Conservation (phyloP, 2,329 filamentous ascomycete species). For the Xylaria sp. region DNA sequence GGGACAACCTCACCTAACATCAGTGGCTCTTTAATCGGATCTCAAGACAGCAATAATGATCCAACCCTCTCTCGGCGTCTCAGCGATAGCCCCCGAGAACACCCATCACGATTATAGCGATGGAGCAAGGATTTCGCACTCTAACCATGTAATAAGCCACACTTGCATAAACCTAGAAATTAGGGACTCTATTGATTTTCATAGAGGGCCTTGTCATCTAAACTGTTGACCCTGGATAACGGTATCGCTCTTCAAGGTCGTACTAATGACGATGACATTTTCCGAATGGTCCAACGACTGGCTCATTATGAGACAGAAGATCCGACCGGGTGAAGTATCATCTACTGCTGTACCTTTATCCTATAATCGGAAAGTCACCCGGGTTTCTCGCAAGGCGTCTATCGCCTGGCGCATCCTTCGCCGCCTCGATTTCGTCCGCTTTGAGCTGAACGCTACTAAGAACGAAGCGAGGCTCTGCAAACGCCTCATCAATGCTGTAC, state of each 20-base stretch:
- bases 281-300: neutral
- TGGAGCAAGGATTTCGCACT: neutral
- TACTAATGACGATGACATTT: neutral
- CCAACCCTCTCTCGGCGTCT: constrained; percentile 44
- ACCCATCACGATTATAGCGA: constrained; percentile 48
- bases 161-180: neutral
- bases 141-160: neutral
- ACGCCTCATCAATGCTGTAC: neutral
- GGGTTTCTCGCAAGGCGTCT: neutral
- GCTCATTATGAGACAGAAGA: neutral
- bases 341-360: neutral
- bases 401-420: neutral
- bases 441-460: neutral
- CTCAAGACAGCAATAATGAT: constrained; percentile 44
- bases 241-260: neutral
- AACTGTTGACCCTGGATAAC: neutral
- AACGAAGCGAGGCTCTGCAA: neutral
- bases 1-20: constrained; percentile 41
- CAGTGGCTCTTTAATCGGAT: constrained; percentile 41
- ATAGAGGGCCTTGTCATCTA: neutral
- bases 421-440: neutral
- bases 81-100: constrained; percentile 49
- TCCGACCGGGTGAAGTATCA: neutral
- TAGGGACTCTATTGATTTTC: neutral
- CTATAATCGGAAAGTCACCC: neutral